Conservation (phyloP, 2,329 filamentous ascomycete genomes). For the Zalaria obscura region DNA sequence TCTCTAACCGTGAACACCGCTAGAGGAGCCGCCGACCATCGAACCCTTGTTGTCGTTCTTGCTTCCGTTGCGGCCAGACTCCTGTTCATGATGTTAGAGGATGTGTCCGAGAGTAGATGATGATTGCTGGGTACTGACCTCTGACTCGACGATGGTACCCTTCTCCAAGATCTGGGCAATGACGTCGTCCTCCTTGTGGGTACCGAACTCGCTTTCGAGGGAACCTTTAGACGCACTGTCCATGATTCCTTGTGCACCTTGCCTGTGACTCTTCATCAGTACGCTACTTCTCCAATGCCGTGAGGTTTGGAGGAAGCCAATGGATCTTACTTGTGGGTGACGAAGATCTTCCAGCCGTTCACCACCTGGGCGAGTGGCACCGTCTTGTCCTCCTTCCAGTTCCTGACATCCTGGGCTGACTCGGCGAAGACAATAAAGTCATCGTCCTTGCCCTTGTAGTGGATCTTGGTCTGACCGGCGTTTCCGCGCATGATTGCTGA, state of each 20-base stretch:
- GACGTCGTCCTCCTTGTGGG: slow-evolving; percentile 61
- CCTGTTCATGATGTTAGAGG: slow-evolving; percentile 15
- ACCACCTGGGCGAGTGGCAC: slow-evolving; percentile 75
- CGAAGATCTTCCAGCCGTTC: slow-evolving; percentile 76
- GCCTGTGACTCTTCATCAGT: slow-evolving; percentile 36
- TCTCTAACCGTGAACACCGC: background rate
- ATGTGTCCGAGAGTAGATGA: background rate
- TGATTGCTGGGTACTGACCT: slow-evolving; percentile 28
- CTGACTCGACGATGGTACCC: slow-evolving; percentile 51
- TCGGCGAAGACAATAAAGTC: slow-evolving; percentile 58
- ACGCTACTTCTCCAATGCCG: background rate
- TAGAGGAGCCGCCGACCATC: slow-evolving; percentile 13
- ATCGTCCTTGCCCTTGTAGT: slow-evolving; percentile 64
- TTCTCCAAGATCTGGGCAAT: slow-evolving; percentile 69
- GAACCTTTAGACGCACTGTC: slow-evolving; percentile 61
- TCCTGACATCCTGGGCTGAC: slow-evolving; percentile 47
- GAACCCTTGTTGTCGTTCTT: slow-evolving; percentile 27
- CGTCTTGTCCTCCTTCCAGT: slow-evolving; percentile 71
- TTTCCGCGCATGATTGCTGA: slow-evolving; percentile 43
- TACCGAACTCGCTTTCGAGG: slow-evolving; percentile 81
- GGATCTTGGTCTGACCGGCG: slow-evolving; percentile 58
- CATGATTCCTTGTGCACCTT: slow-evolving; percentile 69
- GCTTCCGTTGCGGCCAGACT: slow-evolving; percentile 25
- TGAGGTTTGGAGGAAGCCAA: slow-evolving; percentile 1
- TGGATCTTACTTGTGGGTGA: slow-evolving; percentile 67